Evolutionary conservation across 352 stramenopile species (phyloP).

Genomic region (Phytophthora kernoviae): DNA sequence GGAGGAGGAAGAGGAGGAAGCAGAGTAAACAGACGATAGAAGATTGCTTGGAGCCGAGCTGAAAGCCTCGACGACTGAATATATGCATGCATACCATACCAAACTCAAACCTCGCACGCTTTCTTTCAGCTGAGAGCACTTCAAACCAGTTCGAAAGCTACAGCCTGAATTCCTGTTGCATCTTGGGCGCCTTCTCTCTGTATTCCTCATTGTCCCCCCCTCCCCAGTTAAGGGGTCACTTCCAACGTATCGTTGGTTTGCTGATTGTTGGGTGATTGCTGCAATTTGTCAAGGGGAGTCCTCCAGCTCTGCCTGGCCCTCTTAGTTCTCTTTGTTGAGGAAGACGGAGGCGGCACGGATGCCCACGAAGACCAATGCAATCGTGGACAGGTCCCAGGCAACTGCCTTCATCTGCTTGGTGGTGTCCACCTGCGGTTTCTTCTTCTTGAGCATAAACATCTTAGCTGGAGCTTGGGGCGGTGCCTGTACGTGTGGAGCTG

Average conservation of each 20-base stretch:
- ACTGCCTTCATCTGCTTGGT: constrained; percentile 80
- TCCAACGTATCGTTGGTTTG: too few relatives aligned
- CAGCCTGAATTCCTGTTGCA: neutral
- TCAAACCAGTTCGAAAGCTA: neutral
- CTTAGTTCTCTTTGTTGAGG: constrained; percentile 68
- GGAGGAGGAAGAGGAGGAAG: constrained; percentile 50
- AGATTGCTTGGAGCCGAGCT: constrained; percentile 20
- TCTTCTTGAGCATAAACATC: constrained; percentile 91
- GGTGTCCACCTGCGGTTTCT: constrained; percentile 83
- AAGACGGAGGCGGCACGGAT: constrained; percentile 78
- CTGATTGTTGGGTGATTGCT: neutral
- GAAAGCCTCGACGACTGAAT: constrained; percentile 26
- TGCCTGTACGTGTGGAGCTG: too few relatives aligned
- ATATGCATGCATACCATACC: constrained; percentile 38
- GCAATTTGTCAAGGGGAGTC: constrained; percentile 7
- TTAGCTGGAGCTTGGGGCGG: constrained; percentile 1
- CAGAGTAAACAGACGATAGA: constrained; percentile 54
- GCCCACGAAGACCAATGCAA: constrained; percentile 70
- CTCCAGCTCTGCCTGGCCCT: constrained; percentile 5
- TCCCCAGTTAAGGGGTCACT: too few relatives aligned
- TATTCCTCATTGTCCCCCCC: neutral
- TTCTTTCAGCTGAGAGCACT: neutral
- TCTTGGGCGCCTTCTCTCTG: constrained; percentile 12
- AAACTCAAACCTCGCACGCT: neutral
- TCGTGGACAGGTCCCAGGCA: constrained; percentile 76